A percentile compares a stretch with the other conserved stretches of the same genome.
phyloP scores from a whole-genome alignment of 1,139 yeast species.

The Lodderomyces oxycetoniae region DNA sequence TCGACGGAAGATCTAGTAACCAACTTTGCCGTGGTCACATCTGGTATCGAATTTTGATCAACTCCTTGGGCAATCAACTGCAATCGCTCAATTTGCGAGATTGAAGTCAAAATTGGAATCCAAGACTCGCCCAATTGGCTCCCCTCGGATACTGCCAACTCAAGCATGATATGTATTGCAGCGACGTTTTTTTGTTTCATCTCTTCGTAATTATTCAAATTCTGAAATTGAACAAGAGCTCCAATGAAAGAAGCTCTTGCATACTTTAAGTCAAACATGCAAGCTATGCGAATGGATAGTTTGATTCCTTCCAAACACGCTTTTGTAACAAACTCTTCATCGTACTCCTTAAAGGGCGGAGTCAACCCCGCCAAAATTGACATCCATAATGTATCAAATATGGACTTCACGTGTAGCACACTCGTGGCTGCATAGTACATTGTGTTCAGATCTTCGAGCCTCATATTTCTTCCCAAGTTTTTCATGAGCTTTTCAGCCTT shows the following conservation, averaged over 20 bases:
- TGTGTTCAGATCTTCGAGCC: conserved; percentile 25
- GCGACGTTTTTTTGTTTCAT: conserved; percentile 75
- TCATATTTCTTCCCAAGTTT: conserved; percentile 50
- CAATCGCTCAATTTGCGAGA: conserved; percentile 86
- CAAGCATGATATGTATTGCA: conserved; percentile 72
- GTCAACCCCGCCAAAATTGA: conserved; percentile 90
- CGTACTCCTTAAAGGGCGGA: conserved; percentile 86
- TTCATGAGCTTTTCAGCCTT: conserved; percentile 86
- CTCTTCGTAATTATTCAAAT: conserved; percentile 73
- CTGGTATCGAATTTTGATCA: conserved; percentile 81
- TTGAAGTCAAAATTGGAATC: conserved; percentile 75
- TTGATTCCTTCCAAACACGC: conserved; percentile 81
- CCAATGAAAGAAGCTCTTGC: conserved; percentile 88
- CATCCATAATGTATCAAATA: conserved; percentile 96
- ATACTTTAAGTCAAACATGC: conserved; percentile 77
- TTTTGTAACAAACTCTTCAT: conserved; percentile 69
- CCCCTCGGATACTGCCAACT: conserved; percentile 76
- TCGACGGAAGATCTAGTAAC: conserved; percentile 58
- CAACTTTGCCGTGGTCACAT: conserved; percentile 69
- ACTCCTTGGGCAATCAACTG: conserved; percentile 88
- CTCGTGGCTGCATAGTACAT: conserved; percentile 58
- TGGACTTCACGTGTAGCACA: conserved; percentile 85
- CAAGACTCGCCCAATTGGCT: conserved; percentile 66
- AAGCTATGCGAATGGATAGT: conserved; percentile 75
- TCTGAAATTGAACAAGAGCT: conserved; percentile 83